A percentile compares a stretch with the other conserved stretches of the same genome.
Conservation (phyloP, 345 rosid genomes). For the Aurinia saxatilis region DNA sequence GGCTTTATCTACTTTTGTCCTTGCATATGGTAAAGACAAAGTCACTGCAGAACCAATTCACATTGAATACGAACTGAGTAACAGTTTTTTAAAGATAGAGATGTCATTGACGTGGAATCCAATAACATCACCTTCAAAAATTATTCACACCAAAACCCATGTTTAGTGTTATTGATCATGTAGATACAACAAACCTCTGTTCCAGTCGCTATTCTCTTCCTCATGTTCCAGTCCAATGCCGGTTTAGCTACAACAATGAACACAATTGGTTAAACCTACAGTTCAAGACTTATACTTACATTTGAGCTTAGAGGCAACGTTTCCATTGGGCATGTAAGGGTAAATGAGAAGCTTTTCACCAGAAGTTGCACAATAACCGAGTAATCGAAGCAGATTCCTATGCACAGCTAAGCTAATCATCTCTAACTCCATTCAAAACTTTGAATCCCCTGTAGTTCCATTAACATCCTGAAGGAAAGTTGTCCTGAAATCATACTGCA, state of each 20-base stretch:
- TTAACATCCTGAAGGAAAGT: constrained; percentile 66
- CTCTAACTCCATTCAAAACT: constrained; percentile 82
- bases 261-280: background rate
- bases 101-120: too few relatives aligned
- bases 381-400: constrained; percentile 62
- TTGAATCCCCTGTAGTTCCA: constrained; percentile 75
- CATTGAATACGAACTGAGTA: too few relatives aligned
- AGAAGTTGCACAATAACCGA: constrained; percentile 72
- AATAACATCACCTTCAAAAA: too few relatives aligned
- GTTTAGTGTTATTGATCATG: constrained; percentile 96
- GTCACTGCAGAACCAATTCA: too few relatives aligned
- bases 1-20: too few relatives aligned
- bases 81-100: too few relatives aligned
- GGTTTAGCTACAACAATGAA: constrained; percentile 52
- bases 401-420: constrained; percentile 99
- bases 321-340: constrained; percentile 93
- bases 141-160: too few relatives aligned
- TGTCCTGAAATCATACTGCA: too few relatives aligned
- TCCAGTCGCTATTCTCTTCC: constrained; percentile 90
- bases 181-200: constrained; percentile 84
- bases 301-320: constrained; percentile 87
- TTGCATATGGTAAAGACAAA: too few relatives aligned
- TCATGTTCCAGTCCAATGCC: constrained; percentile 71
- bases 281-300: constrained; percentile 41
- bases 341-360: constrained; percentile 79